These are phyloP conservation scores for Penstemon davidsonii DNA, from an alignment of 257 asterid genomes.

Conservation along the genomic window DNA sequence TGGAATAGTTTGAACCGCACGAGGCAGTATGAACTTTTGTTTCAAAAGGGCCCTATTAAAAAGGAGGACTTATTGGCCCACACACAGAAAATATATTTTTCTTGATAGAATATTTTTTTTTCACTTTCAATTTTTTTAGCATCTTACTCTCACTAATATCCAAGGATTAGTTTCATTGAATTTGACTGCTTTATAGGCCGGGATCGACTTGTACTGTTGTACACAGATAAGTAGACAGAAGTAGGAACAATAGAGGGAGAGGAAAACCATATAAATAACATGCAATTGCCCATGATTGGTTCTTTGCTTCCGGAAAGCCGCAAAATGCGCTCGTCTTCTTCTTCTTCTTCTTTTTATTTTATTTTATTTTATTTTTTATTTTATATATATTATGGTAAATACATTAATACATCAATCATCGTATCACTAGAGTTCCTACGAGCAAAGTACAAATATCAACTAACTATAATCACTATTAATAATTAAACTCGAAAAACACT, in stretches of 20 bases:
- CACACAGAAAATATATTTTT: slow-evolving; percentile 1
- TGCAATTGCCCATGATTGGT: slow-evolving; percentile 24
- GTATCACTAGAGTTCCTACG: background rate
- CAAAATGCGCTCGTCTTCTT: slow-evolving; percentile 33
- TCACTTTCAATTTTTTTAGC: no score
- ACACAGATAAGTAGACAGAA: background rate
- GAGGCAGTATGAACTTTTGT: slow-evolving; percentile 1
- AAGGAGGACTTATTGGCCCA: background rate
- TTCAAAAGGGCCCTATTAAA: background rate
- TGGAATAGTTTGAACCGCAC: slow-evolving; percentile 19
- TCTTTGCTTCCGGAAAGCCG: slow-evolving; percentile 28
- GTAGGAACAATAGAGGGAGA: background rate
- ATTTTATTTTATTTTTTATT: no score
- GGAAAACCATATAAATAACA: slow-evolving; percentile 6
- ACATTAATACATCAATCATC: background rate
- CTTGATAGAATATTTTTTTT: background rate
- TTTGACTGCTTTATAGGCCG: no score
- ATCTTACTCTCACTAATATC: no score
- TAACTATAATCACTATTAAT: no score
- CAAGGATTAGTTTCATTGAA: no score
- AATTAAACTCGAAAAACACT: no score
- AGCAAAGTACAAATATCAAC: background rate
- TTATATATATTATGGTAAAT: background rate
- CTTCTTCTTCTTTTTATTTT: slow-evolving; percentile 8
- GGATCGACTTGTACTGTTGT: background rate